phyloP scores from a whole-genome alignment of 2,329 filamentous ascomycete genomes.

The Neofusicoccum ribis region DNA sequence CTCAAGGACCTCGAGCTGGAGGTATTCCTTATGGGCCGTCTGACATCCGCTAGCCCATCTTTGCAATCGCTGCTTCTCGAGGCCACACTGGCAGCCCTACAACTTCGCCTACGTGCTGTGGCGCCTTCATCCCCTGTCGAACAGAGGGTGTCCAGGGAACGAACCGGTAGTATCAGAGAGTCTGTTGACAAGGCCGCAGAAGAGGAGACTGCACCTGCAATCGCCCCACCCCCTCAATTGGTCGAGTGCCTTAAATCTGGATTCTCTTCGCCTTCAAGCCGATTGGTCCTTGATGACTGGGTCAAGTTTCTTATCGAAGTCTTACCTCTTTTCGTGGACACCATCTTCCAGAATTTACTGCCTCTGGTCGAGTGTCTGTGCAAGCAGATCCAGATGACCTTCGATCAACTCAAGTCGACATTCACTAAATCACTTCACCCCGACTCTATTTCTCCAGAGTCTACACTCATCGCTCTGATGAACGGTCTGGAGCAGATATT shows the following conservation, averaged over 20 bases:
- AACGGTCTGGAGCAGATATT: constrained; percentile 90
- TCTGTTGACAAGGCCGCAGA: constrained; percentile 40
- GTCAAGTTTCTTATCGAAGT: constrained; percentile 80
- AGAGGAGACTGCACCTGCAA: constrained; percentile 35
- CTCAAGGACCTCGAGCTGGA: constrained; percentile 69
- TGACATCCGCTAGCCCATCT: constrained; percentile 60
- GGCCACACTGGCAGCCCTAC: constrained; percentile 72
- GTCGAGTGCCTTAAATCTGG: constrained; percentile 82
- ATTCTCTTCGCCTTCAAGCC: constrained; percentile 71
- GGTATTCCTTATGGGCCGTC: constrained; percentile 66
- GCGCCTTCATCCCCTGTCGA: background rate
- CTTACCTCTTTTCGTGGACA: constrained; percentile 77
- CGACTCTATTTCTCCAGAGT: constrained; percentile 57
- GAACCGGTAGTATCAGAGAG: constrained; percentile 28
- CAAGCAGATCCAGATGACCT: constrained; percentile 70
- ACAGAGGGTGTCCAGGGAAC: constrained; percentile 8
- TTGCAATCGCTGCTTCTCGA: constrained; percentile 78
- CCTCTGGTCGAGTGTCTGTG: constrained; percentile 90
- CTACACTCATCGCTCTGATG: constrained; percentile 79
- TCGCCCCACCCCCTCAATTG: constrained; percentile 66
- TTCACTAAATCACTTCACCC: constrained; percentile 50
- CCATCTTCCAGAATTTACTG: constrained; percentile 86
- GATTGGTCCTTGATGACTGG: constrained; percentile 86
- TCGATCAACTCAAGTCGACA: constrained; percentile 66
- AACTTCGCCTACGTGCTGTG: constrained; percentile 47